Percentiles rank a stretch among this genome's conserved stretches.
Evolutionary conservation across 1,284 basidiomycete genomes (phyloP).

Genomic region (Gomphus bonarii): DNA sequence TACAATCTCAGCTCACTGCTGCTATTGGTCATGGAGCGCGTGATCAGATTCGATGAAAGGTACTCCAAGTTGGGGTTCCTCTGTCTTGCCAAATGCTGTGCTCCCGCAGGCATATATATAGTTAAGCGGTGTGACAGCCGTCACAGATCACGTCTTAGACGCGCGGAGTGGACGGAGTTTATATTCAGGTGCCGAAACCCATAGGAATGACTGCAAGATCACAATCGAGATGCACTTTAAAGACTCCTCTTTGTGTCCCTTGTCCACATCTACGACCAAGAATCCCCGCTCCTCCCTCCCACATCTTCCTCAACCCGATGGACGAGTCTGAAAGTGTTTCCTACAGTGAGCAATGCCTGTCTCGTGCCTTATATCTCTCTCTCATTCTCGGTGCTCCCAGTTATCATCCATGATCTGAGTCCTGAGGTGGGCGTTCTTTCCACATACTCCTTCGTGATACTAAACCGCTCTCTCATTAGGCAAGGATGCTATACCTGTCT

Average conservation of each 20-base stretch:
- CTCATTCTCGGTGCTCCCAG: slow-evolving; percentile 8
- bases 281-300: neutral
- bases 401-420: slow-evolving; percentile 20
- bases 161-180: neutral
- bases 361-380: neutral
- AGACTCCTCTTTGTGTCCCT: neutral
- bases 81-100: neutral
- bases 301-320: neutral
- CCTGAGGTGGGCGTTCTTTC: slow-evolving; percentile 6
- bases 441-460: slow-evolving; percentile 1
- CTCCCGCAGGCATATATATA: neutral
- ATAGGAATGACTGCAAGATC: slow-evolving; percentile 8
- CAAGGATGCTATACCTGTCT: slow-evolving; percentile 58
- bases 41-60: neutral
- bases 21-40: neutral
- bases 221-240: slow-evolving; percentile 11
- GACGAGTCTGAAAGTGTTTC: slow-evolving; percentile 8
- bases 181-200: neutral
- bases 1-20: neutral
- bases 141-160: neutral
- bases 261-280: neutral
- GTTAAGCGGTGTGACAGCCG: neutral
- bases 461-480: slow-evolving; percentile 33
- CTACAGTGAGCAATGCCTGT: slow-evolving; percentile 3
- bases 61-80: neutral